Evolutionary conservation across 306 rosid species (phyloP), one percentile per base, ranked within the genome.

Genomic region (Herpetospermum pedunculosum): DNA sequence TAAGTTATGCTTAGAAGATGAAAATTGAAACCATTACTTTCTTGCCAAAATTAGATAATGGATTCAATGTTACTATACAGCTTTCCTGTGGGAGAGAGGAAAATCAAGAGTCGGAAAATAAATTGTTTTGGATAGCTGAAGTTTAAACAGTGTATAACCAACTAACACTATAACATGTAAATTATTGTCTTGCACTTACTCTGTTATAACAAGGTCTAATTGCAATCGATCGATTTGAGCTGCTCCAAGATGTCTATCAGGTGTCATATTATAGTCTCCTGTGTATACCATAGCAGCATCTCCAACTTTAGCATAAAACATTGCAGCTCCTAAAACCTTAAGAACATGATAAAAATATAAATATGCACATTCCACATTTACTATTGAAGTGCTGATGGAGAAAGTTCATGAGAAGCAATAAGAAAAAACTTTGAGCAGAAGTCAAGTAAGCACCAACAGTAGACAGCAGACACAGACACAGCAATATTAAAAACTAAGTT

Each of bases 251-350:
- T 93, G 98, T 80, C 96, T 86, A 81, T 93, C 98, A 25, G 98
- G 86, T 26, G 98, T 90, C 98, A 93, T 93, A 88, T 90, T 93
- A 81, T 93, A 93, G 81, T 93, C 98, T 76, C 98, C 98, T 10
- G 98, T 93, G 83, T 93, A 93, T 77, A 93, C 88, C 72, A 93
- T 83, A 81, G 87, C 91, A 46, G 89, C 49, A 18, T 90, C 93
- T 70, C 98, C 98, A 69, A 89, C 98, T 87, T 90, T 93, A n/a
- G 87, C 97, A 84, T 90, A 83, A 85, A 93, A 90, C 98, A 93
- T 90, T 47, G 97, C 98, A 55, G 98, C 97, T 78, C 98, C 98
- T 76, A 93, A 82, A 74, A 93, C 98, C 98, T 93, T 77, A 19
- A 43, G 43, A 86, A 79, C 62, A 82, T 60, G 74, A 50, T 49